Evolutionary conservation across 78 protist genomes (phyloP).

Genomic region (Polysphondylium violaceum): DNA sequence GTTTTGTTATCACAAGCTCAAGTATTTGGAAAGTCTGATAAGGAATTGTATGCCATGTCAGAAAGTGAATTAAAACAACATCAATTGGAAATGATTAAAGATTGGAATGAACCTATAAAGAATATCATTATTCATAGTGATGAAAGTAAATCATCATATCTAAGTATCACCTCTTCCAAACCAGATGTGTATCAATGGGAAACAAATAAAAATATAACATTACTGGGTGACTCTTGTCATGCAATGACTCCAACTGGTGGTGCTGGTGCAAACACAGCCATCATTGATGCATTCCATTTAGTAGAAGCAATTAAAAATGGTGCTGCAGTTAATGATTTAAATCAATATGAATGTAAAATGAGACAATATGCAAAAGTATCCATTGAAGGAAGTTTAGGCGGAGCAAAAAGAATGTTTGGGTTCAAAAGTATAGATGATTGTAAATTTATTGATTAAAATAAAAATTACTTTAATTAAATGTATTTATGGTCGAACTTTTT

Average conservation of each 20-base stretch:
- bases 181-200: slow-evolving; percentile 35
- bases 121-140: not conserved
- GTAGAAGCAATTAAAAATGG: slow-evolving; percentile 21
- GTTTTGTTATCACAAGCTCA: not conserved
- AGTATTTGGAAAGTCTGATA: slow-evolving; percentile 13
- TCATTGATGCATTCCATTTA: not conserved
- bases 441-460: slow-evolving; percentile 5
- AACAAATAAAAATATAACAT: not conserved
- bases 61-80: not conserved
- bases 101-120: slow-evolving; percentile 5
- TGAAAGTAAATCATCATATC: not conserved
- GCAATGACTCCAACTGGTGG: slow-evolving; percentile 56
- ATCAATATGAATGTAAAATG: slow-evolving; percentile 13
- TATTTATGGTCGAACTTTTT: too few relatives aligned
- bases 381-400: not conserved
- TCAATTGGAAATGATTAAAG: not conserved
- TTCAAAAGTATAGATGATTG: slow-evolving; percentile 16
- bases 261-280: slow-evolving; percentile 39
- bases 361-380: not conserved
- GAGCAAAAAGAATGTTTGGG: slow-evolving; percentile 2
- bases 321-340: not conserved
- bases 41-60: not conserved
- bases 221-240: slow-evolving; percentile 33
- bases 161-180: not conserved
- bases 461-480: too few relatives aligned